Conservation (phyloP, 148 eudicot genomes). For the Chenopodium suecicum region DNA sequence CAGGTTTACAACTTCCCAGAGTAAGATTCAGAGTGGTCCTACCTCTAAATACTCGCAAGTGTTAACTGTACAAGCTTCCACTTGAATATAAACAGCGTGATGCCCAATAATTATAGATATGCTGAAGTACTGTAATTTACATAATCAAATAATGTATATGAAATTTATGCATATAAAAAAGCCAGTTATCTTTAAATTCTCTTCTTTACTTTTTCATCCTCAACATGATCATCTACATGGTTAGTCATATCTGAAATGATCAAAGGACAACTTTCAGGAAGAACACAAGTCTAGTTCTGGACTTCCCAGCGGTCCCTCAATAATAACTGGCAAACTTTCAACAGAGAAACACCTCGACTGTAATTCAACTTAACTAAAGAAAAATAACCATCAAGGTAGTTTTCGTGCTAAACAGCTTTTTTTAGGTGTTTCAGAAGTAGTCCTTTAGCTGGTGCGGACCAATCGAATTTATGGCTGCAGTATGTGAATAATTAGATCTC, state of each 20-base stretch:
- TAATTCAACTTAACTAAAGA: neutral
- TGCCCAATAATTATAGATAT: conserved; percentile 14
- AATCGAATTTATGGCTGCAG: neutral
- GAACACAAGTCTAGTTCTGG: neutral
- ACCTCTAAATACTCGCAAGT: neutral
- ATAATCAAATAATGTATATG: conserved; percentile 15
- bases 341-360: neutral
- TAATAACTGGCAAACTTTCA: neutral
- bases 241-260: neutral
- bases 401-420: neutral
- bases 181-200: neutral
- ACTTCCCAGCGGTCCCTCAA: neutral
- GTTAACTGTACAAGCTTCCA: conserved; percentile 14
- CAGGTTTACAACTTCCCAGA: conserved; percentile 13
- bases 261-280: conserved; percentile 1
- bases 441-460: neutral
- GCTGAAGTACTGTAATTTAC: conserved; percentile 14
- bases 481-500: neutral
- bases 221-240: neutral
- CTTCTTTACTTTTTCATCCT: neutral
- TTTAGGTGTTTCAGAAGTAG: neutral
- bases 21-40: neutral
- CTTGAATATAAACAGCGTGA: conserved; percentile 14
- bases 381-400: neutral
- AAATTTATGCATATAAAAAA: conserved; percentile 8